These are phyloP conservation scores for Taiozyma onychis DNA, from an alignment of 1,139 yeast genomes.

Conservation along the genomic window DNA sequence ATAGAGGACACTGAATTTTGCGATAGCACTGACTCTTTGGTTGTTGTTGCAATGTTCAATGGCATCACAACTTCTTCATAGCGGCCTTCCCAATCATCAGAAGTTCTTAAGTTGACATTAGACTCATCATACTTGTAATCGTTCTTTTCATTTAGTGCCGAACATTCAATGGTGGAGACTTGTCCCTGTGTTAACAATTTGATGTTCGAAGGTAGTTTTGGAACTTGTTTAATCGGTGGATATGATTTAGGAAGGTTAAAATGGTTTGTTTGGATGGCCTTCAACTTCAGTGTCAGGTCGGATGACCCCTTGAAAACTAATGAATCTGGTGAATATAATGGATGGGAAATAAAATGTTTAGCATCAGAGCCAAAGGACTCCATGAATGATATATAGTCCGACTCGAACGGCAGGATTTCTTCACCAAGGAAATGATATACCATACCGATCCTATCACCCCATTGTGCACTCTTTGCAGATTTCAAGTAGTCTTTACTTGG, in stretches of 20 bases:
- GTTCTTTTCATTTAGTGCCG: constrained; percentile 10
- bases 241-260: constrained; percentile 44
- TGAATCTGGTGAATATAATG: constrained; percentile 53
- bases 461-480: constrained; percentile 28
- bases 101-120: constrained; percentile 4
- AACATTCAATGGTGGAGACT: constrained; percentile 13
- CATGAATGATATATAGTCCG: constrained; percentile 42
- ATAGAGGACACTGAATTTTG: constrained; percentile 9
- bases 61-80: constrained; percentile 40
- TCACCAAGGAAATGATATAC: constrained; percentile 78
- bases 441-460: constrained; percentile 24
- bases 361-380: constrained; percentile 44
- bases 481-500: constrained; percentile 52
- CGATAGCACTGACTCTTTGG: constrained; percentile 12
- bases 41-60: constrained; percentile 16
- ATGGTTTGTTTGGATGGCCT: constrained; percentile 29
- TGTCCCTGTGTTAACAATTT: constrained; percentile 19
- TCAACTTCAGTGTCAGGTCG: constrained; percentile 52
- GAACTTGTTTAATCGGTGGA: background rate
- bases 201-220: constrained; percentile 15
- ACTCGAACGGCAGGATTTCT: constrained; percentile 43
- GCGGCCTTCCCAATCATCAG: constrained; percentile 32
- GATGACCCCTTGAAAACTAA: constrained; percentile 55
- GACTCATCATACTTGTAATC: constrained; percentile 9
- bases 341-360: constrained; percentile 67